Evolutionary conservation across 208 protist genomes (phyloP).

Genomic region (Angomonas deanei): DNA sequence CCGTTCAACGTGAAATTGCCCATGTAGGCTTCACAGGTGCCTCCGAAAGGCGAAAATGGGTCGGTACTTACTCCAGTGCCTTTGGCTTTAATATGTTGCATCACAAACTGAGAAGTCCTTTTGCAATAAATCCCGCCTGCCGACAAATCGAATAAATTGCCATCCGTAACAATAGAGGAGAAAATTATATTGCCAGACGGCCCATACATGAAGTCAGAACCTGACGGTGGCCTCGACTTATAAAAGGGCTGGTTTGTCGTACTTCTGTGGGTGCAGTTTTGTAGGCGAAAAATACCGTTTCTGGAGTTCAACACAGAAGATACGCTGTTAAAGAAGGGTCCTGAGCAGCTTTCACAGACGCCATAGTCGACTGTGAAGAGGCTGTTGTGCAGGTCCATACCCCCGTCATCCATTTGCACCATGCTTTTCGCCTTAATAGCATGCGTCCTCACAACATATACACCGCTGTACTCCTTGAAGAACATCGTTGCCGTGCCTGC

Average conservation of each 20-base stretch:
- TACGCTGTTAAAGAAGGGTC: neutral
- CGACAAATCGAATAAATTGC: neutral
- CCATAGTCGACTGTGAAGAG: constrained; percentile 1
- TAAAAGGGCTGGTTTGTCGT: neutral
- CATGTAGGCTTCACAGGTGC: neutral
- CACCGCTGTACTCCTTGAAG: neutral
- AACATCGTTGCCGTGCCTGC: neutral
- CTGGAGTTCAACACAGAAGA: neutral
- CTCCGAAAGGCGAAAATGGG: neutral
- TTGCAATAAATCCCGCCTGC: too few relatives aligned
- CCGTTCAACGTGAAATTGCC: constrained; percentile 2
- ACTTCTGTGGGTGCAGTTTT: neutral
- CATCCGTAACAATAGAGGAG: neutral
- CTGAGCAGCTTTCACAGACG: neutral
- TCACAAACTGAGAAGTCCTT: neutral
- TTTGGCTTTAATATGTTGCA: neutral
- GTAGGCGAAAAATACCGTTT: neutral
- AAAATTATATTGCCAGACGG: neutral
- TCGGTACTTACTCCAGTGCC: neutral
- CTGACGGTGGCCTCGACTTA: neutral
- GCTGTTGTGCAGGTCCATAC: neutral
- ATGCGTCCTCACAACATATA: neutral
- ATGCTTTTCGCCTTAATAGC: neutral
- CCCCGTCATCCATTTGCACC: neutral
- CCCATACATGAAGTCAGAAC: neutral